These are phyloP conservation scores for Umbelopsis ramanniana DNA, from an alignment of 192 early-diverging fungal genomes.

Conservation along the genomic window DNA sequence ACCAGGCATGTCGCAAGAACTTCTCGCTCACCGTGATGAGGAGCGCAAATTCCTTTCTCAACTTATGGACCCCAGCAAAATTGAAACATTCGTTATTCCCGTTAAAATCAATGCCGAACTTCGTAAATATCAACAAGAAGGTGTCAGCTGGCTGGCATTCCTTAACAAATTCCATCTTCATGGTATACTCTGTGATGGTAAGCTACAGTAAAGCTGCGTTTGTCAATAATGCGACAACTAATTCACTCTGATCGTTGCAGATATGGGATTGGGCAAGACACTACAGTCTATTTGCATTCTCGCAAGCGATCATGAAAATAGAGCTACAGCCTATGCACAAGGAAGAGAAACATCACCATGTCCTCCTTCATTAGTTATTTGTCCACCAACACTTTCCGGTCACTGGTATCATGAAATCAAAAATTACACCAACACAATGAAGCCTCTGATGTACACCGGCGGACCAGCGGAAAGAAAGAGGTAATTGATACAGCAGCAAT, in stretches of 20 bases:
- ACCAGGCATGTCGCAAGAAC: slow-evolving; percentile 76
- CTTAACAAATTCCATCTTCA: slow-evolving; percentile 96
- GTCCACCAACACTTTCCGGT: slow-evolving; percentile 92
- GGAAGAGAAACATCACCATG: slow-evolving; percentile 64
- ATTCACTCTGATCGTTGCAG: slow-evolving; percentile 41
- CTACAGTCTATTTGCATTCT: slow-evolving; percentile 96
- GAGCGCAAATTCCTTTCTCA: slow-evolving; percentile 95
- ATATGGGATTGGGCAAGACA: slow-evolving; percentile 99
- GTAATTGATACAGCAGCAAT: slow-evolving; percentile 35
- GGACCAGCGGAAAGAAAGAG: slow-evolving; percentile 74
- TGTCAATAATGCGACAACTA: background rate
- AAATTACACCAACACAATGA: slow-evolving; percentile 76
- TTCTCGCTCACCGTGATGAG: slow-evolving; percentile 80
- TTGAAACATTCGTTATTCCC: slow-evolving; percentile 87
- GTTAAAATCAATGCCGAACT: slow-evolving; percentile 92
- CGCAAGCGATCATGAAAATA: slow-evolving; percentile 83
- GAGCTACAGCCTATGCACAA: slow-evolving; percentile 58
- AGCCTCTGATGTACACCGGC: slow-evolving; percentile 87
- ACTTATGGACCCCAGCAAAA: slow-evolving; percentile 85
- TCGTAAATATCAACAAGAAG: slow-evolving; percentile 97
- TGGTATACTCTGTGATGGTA: slow-evolving; percentile 95
- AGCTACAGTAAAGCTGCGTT: background rate
- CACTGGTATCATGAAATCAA: slow-evolving; percentile 97
- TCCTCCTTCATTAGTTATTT: slow-evolving; percentile 92
- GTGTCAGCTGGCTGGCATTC: slow-evolving; percentile 98